These are phyloP conservation scores for Chalara sp. DNA, from an alignment of 2,329 filamentous ascomycete species.

Conservation along the genomic window DNA sequence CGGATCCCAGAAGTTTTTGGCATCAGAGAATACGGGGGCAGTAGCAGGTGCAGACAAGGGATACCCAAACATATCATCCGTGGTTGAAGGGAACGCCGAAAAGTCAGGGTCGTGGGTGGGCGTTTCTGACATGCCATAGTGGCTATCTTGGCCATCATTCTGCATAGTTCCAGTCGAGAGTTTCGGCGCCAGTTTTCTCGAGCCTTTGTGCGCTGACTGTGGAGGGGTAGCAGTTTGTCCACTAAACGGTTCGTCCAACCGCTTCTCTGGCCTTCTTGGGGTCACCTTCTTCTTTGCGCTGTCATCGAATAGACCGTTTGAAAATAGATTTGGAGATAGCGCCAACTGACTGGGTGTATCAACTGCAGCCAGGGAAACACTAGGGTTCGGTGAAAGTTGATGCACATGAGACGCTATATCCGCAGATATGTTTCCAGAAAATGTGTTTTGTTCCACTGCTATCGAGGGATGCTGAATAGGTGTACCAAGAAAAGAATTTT, in stretches of 20 bases:
- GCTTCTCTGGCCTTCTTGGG: slow-evolving; percentile 32
- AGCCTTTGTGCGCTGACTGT: slow-evolving; percentile 47
- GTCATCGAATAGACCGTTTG: slow-evolving; percentile 21
- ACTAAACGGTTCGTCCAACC: slow-evolving; percentile 24
- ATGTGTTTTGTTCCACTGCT: slow-evolving; percentile 30
- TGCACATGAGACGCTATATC: slow-evolving; percentile 56
- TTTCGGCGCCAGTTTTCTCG: slow-evolving; percentile 45
- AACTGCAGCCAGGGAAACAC: slow-evolving; percentile 50
- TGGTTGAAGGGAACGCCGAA: slow-evolving; percentile 39
- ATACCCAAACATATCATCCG: slow-evolving; percentile 52
- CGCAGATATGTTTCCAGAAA: slow-evolving; percentile 37
- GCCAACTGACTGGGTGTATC: slow-evolving; percentile 50
- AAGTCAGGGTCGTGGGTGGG: slow-evolving; percentile 39
- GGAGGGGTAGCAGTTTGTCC: slow-evolving; percentile 54
- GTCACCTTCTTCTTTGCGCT: slow-evolving; percentile 27
- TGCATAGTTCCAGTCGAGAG: slow-evolving; percentile 22
- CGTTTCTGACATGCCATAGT: slow-evolving; percentile 20
- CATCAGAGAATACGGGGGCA: slow-evolving; percentile 36
- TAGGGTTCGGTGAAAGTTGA: slow-evolving; percentile 48
- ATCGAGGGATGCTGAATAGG: slow-evolving; percentile 12
- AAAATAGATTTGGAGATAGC: slow-evolving; percentile 44
- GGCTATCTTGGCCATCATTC: slow-evolving; percentile 21
- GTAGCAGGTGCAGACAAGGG: slow-evolving; percentile 51
- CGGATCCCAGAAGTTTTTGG: slow-evolving; percentile 49
- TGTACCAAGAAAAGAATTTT: slow-evolving; percentile 21